Base-by-base conservation (phyloP, 2,329 filamentous ascomycete species). In the Fusarium chaquense region DNA sequence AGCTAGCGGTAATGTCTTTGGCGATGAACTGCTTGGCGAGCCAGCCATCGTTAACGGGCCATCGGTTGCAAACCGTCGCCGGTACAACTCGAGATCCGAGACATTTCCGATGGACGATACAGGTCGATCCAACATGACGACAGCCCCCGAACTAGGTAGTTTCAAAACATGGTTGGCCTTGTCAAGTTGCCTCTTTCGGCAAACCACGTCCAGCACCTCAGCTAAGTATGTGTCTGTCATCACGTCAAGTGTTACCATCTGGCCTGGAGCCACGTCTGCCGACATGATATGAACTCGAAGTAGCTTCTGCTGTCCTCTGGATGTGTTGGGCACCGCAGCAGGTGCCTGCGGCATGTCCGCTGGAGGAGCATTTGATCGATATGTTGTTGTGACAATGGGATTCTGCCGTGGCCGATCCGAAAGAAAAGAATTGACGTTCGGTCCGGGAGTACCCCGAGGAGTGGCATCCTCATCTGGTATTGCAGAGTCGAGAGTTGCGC, bases 211-310 rank as follows among this genome's bases (percentile, higher is more conserved):
- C 53, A 95, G 88, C 30, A 96, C 89, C 77, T 96, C 92, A 44
- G 91, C 92, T 45, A 96, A 87, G 77, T 94, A 96, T 32, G 90
- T 95, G 71, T 95, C 92, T 0, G 91, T 93, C 0, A 91, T 94
- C 46, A 93, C 92, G 66, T 92, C 89, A 20, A 94, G 82, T 2
- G 89, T 90, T 26, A 93, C 86, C 81, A 90, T 89, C 74, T 91
- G 90, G n/a, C 91, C 90, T 47, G 92, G 88, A 11, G 91, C 86
- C 8, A 89, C 84, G 75, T 94, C 91, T 0, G 89, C 86, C 7
- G 88, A 89, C 78, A 89, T 83, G 70, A 93, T 92, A 76, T 93
- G 90, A 50, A 95, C 87, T 16, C 87, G 88, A 46, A 95, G 79
- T 5, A 92, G 87, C 78, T 91, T 92, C 73, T 92, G 87, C 59